Evolutionary conservation across 1,139 yeast species (phyloP).

Genomic region (Pichia inconspicua): DNA sequence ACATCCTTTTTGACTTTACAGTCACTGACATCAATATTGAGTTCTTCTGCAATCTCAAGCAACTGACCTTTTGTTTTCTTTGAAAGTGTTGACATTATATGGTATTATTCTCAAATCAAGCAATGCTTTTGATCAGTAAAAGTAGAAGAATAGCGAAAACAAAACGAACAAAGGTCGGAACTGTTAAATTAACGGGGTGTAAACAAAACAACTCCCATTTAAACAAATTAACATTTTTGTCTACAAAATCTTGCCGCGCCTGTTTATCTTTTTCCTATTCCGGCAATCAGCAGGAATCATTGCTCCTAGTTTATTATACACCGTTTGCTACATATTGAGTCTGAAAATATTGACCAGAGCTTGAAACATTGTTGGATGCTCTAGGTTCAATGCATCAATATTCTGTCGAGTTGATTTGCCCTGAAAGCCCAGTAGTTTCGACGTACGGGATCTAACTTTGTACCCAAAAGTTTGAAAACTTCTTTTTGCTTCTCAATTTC

Average conservation of each 20-base stretch:
- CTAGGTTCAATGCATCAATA: too few relatives aligned
- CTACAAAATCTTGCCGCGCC: slow-evolving; percentile 1
- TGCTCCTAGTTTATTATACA: not conserved
- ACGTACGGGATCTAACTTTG: slow-evolving; percentile 60
- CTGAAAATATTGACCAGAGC: too few relatives aligned
- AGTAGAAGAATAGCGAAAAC: not conserved
- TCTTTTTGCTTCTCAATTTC: slow-evolving; percentile 31
- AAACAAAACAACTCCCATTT: not conserved
- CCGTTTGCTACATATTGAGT: too few relatives aligned
- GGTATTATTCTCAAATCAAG: not conserved
- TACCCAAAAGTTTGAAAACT: slow-evolving; percentile 43
- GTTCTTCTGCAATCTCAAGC: slow-evolving; percentile 25
- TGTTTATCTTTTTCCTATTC: slow-evolving; percentile 9
- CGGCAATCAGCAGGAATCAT: not conserved
- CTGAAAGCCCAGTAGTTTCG: slow-evolving; percentile 49
- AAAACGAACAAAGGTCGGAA: not conserved
- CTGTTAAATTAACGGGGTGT: not conserved
- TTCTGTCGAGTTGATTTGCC: not conserved
- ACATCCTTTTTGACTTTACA: slow-evolving; percentile 25
- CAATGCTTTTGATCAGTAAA: not conserved
- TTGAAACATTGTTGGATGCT: too few relatives aligned
- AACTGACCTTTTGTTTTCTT: slow-evolving; percentile 28
- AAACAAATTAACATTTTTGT: not conserved
- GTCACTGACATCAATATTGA: slow-evolving; percentile 19
- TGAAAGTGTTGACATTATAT: slow-evolving; percentile 18